phyloP scores from a whole-genome alignment of 345 rosid species.

The Mangifera indica region DNA sequence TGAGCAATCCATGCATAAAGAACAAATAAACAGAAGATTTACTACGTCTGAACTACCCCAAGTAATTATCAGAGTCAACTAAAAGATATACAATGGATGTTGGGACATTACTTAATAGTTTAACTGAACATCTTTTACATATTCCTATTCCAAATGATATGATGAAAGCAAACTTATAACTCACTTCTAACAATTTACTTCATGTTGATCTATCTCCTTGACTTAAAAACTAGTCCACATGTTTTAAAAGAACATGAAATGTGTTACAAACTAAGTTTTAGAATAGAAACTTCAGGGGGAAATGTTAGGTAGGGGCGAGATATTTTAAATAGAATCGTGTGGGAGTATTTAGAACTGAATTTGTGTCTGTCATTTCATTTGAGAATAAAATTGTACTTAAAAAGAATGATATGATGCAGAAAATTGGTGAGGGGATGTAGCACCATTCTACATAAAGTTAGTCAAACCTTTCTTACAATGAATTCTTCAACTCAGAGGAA shows the following conservation, averaged over 20 bases:
- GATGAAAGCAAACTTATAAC: too few species aligned
- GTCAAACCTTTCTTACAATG: slow-evolving; percentile 48
- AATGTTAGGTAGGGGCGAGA: neutral
- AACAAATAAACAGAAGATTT: too few species aligned
- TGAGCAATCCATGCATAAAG: too few species aligned
- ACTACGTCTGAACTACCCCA: too few species aligned
- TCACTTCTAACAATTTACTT: neutral
- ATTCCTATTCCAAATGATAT: too few species aligned
- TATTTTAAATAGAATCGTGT: neutral
- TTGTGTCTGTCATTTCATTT: neutral
- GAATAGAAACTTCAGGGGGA: neutral
- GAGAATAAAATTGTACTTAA: too few species aligned
- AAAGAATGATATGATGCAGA: neutral
- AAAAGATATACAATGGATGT: too few species aligned
- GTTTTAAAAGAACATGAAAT: neutral
- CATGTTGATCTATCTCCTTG: neutral
- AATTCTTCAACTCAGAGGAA: slow-evolving; percentile 38
- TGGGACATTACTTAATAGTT: neutral
- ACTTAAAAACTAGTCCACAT: neutral
- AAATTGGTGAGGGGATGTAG: neutral
- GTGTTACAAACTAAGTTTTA: neutral
- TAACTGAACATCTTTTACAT: neutral
- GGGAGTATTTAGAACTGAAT: neutral
- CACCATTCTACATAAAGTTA: slow-evolving; percentile 5
- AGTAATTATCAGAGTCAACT: too few species aligned